Evolutionary conservation across 805 yeast genomes (phyloP).

Genomic region (Candida palmyrensis): DNA sequence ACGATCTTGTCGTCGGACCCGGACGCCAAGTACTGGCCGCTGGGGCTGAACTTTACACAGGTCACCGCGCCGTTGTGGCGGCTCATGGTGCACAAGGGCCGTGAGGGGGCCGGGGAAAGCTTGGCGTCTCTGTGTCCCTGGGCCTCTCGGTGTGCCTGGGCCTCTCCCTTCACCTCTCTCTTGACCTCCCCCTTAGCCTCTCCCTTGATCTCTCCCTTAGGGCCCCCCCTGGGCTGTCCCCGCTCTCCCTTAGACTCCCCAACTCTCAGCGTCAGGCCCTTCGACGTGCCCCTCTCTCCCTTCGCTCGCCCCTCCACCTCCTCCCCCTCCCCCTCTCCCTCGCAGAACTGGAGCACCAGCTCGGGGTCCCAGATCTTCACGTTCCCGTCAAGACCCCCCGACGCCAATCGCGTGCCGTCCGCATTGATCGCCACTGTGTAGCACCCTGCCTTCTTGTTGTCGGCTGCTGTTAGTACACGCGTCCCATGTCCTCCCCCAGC

Average conservation of each 20-base stretch:
- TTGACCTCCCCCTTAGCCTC: constrained; percentile 4
- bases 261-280: not conserved
- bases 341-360: constrained; percentile 43
- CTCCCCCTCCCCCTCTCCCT: constrained; percentile 5
- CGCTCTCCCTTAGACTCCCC: constrained; percentile 8
- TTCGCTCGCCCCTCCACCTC: constrained; percentile 6
- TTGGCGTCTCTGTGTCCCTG: constrained; percentile 3
- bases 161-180: constrained; percentile 9
- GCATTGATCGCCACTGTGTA: constrained; percentile 78
- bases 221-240: constrained; percentile 10
- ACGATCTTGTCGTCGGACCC: constrained; percentile 94
- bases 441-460: constrained; percentile 74
- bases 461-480: constrained; percentile 48
- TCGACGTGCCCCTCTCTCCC: not conserved
- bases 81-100: constrained; percentile 83
- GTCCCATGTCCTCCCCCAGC: not conserved
- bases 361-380: constrained; percentile 82
- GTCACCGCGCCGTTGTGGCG: constrained; percentile 97
- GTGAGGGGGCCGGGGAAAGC: constrained; percentile 24
- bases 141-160: constrained; percentile 4
- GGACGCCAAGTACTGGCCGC: constrained; percentile 84
- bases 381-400: constrained; percentile 91
- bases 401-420: constrained; percentile 80
- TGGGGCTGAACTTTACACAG: constrained; percentile 86
- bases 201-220: constrained; percentile 17